Evolutionary conservation across 2,329 filamentous ascomycete species (phyloP).

Genomic region (Madurella fahalii): DNA sequence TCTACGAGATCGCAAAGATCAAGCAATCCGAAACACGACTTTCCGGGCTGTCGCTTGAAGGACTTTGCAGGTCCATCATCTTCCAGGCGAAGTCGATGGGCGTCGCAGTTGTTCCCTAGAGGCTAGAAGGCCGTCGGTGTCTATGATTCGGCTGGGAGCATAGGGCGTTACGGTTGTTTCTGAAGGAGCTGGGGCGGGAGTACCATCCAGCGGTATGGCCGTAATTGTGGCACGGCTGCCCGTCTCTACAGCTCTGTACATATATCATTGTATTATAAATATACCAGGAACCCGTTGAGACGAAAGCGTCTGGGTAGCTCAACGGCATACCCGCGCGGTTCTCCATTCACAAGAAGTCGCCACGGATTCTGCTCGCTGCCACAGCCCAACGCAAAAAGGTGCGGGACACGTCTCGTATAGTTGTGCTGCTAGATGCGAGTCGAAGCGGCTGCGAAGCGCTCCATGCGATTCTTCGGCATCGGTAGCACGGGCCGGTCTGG

Average conservation of each 20-base stretch:
- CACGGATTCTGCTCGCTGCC: no score
- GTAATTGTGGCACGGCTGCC: not conserved
- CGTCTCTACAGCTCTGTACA: slow-evolving; percentile 4
- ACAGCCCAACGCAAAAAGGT: no score
- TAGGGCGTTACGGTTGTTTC: slow-evolving; percentile 25
- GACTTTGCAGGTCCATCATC: slow-evolving; percentile 69
- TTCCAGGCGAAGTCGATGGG: slow-evolving; percentile 73
- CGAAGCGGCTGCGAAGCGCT: no score
- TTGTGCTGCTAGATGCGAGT: no score
- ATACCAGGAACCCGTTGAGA: not conserved
- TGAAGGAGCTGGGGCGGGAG: slow-evolving; percentile 6
- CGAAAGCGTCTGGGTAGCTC: no score
- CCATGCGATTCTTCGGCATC: no score
- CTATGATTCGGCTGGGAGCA: slow-evolving; percentile 1
- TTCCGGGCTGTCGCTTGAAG: slow-evolving; percentile 66
- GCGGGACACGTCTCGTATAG: no score
- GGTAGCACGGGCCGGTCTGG: no score
- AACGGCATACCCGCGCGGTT: no score
- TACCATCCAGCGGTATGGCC: not conserved
- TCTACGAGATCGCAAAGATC: slow-evolving; percentile 97
- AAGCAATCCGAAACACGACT: slow-evolving; percentile 76
- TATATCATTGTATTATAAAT: slow-evolving; percentile 1
- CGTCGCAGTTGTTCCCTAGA: slow-evolving; percentile 62
- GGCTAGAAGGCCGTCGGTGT: not conserved
- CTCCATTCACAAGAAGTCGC: no score